Conservation (phyloP, 2,329 filamentous ascomycete genomes). For the Pseudocercospora macadamiae region DNA sequence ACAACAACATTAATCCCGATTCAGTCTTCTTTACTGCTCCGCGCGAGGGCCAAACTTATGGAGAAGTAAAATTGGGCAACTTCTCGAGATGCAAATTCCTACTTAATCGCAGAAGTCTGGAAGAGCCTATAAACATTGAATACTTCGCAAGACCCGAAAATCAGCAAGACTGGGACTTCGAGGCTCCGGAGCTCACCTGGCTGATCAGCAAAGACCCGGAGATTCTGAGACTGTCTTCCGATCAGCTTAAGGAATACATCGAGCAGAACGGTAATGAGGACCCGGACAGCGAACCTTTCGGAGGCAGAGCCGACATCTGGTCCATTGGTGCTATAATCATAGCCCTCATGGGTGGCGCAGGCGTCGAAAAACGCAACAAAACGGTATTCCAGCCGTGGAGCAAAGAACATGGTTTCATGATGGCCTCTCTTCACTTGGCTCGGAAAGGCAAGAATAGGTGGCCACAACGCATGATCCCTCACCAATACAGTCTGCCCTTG, state of each 20-base stretch:
- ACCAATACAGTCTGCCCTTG: neutral
- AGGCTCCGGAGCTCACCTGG: conserved; percentile 17
- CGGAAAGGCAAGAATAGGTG: neutral
- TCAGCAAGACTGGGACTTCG: conserved; percentile 8
- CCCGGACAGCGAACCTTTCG: neutral
- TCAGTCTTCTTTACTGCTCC: conserved; percentile 34
- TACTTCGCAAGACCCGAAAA: neutral
- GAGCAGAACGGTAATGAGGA: neutral
- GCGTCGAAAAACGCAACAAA: neutral
- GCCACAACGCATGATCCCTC: neutral
- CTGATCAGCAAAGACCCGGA: conserved; percentile 3
- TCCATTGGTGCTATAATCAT: conserved; percentile 19
- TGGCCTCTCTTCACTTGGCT: neutral
- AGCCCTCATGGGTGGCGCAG: conserved; percentile 19
- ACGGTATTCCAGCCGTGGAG: neutral
- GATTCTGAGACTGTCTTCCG: neutral
- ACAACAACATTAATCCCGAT: conserved; percentile 43
- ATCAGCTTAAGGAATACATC: neutral
- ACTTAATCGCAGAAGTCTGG: neutral
- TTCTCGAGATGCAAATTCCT: conserved; percentile 12
- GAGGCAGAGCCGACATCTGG: conserved; percentile 19
- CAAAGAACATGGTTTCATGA: neutral
- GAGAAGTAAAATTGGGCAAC: conserved; percentile 19
- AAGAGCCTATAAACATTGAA: neutral
- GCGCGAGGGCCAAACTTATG: neutral